phyloP scores from a whole-genome alignment of 257 asterid species.

The Paraleonurus japonicus region DNA sequence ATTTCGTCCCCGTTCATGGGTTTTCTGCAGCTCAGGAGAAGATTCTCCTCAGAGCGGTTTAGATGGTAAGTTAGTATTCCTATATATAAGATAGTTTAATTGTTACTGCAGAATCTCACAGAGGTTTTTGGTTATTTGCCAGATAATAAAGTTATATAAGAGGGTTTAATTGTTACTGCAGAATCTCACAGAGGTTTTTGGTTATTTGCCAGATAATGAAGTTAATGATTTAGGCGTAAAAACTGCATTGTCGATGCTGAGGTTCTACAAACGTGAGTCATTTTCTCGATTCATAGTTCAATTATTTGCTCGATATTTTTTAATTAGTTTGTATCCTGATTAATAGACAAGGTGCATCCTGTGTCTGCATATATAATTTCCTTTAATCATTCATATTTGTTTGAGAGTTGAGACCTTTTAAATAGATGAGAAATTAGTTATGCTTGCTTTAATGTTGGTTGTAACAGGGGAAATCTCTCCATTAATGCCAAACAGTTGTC shows the following conservation, averaged over 20 bases:
- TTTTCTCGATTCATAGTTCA: background rate
- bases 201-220: constrained; percentile 52
- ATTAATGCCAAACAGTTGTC: constrained; percentile 78
- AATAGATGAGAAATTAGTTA: background rate
- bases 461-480: constrained; percentile 89
- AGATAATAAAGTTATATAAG: too few species aligned
- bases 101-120: background rate
- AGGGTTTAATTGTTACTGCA: background rate
- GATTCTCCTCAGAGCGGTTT: constrained; percentile 31
- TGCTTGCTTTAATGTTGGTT: constrained; percentile 16
- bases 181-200: background rate
- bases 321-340: constrained; percentile 1
- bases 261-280: constrained; percentile 79
- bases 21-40: constrained; percentile 37
- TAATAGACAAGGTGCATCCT: background rate
- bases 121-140: too few species aligned
- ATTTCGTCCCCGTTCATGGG: constrained; percentile 24
- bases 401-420: background rate
- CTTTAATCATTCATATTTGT: background rate
- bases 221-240: constrained; percentile 60
- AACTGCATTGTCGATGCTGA: constrained; percentile 71
- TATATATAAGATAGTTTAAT: background rate
- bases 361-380: background rate
- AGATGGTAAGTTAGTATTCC: constrained; percentile 32
- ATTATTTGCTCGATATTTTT: background rate